Base-by-base conservation (phyloP, 495 filamentous ascomycete genomes). In the Thermochaetoides thermophila region DNA sequence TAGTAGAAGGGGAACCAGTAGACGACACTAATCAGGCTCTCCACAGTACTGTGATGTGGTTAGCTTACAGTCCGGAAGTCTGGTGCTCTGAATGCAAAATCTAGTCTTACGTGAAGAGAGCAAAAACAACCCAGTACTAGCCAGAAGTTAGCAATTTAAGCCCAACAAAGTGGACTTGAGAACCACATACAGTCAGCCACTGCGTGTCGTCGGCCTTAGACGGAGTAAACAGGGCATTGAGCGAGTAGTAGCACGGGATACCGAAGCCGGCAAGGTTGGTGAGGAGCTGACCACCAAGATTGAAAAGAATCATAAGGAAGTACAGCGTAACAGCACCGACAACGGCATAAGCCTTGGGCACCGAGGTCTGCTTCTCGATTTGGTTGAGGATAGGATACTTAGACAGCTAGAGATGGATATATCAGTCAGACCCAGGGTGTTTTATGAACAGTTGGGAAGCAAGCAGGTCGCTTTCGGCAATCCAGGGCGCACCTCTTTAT, bases 1-100 rank as follows among this genome's bases (percentile, higher is more conserved):
- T 84, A 99, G 76, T 99, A 99, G 73, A 99, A 99, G 50, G 89
- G 89, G 69, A 99, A 87, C 89, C 89, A 99, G 72, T 99, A 99
- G 27, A 91, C 81, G 38, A 91, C 85, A 59, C 68, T 89, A 52
- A 99, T 65, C 35, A 80, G 73, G 51, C 84, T 91, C 74, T 99
- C 89, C 57, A 95, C 45, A 19, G 95, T 83, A 35, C 70, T 74
- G 42, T 7, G 9, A 15, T 10, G 2, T 2, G 8, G 37, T 49
- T 34, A 45, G 42, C 17, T 27, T 28, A 4, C 8, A 3, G 11
- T 1, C 2, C 9, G 3, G n/a, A n/a, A n/a, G n/a, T n/a, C n/a
- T n/a, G n/a, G n/a, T n/a, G n/a, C n/a, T n/a, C n/a, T n/a, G n/a
- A n/a, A n/a, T n/a, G n/a, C n/a, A n/a, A n/a, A n/a, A n/a, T n/a